Conservation (phyloP, 1,284 basidiomycete species). For the Gomphus bonarii region DNA sequence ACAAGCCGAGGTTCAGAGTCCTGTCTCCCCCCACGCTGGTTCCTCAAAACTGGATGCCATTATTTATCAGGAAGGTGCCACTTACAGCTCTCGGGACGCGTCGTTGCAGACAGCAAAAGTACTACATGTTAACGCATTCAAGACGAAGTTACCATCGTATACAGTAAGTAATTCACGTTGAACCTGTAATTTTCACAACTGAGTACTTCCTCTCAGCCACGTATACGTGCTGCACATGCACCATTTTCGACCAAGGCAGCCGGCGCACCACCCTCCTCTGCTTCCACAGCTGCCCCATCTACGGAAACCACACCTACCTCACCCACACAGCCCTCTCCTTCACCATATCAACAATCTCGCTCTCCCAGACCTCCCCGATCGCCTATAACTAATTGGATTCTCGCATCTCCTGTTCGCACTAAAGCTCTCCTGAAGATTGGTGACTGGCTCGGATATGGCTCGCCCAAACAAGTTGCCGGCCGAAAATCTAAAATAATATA, state of each 20-base stretch:
- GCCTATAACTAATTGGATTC: not conserved
- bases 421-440: conserved; percentile 40
- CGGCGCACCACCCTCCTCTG: not conserved
- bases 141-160: not conserved
- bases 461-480: conserved; percentile 50
- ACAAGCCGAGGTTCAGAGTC: not conserved
- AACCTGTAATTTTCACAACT: not conserved
- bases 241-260: not conserved
- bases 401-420: conserved; percentile 1
- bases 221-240: not conserved
- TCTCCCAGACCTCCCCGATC: not conserved
- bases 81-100: not conserved
- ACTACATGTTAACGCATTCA: not conserved
- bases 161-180: not conserved
- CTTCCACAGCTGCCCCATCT: not conserved
- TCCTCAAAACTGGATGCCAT: not conserved
- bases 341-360: conserved; percentile 1
- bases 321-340: conserved; percentile 3
- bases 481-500: conserved; percentile 49
- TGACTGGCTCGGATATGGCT: conserved; percentile 49
- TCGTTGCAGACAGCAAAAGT: not conserved
- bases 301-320: not conserved
- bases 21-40: not conserved
- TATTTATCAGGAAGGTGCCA: not conserved
- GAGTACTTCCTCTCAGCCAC: not conserved